A percentile compares a stretch with the other conserved stretches of the same genome.
These are phyloP conservation scores for Fusarium devonianum DNA, from an alignment of 2,329 filamentous ascomycete species.

Conservation along the genomic window DNA sequence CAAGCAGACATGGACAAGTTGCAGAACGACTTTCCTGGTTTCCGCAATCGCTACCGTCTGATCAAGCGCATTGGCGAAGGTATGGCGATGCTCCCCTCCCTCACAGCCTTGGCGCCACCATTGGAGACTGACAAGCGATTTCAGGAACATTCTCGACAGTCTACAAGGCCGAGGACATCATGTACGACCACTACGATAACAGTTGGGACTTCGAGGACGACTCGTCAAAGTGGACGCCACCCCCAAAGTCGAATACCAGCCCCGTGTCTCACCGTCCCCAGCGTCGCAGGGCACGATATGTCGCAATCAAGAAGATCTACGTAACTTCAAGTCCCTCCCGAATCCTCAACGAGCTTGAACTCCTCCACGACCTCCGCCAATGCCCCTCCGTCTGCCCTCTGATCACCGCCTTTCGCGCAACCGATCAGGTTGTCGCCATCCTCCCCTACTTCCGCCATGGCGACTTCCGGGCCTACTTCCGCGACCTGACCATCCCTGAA, in stretches of 20 bases:
- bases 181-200: slow-evolving; percentile 84
- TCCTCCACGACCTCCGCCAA: slow-evolving; percentile 84
- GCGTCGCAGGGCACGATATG: slow-evolving; percentile 68
- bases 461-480: slow-evolving; percentile 95
- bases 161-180: slow-evolving; percentile 95
- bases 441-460: slow-evolving; percentile 95
- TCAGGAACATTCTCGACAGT: slow-evolving; percentile 97
- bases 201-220: slow-evolving; percentile 82
- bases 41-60: slow-evolving; percentile 82
- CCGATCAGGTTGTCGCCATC: slow-evolving; percentile 94
- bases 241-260: slow-evolving; percentile 62
- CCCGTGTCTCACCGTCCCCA: slow-evolving; percentile 42
- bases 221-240: slow-evolving; percentile 72
- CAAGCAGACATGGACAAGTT: slow-evolving; percentile 88
- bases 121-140: slow-evolving; percentile 16
- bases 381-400: slow-evolving; percentile 90
- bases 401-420: slow-evolving; percentile 94
- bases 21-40: slow-evolving; percentile 81
- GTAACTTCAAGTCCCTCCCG: slow-evolving; percentile 93
- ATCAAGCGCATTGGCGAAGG: slow-evolving; percentile 98
- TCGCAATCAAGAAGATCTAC: slow-evolving; percentile 99
- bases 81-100: slow-evolving; percentile 48
- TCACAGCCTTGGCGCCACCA: neutral
- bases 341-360: slow-evolving; percentile 94
- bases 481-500: slow-evolving; percentile 84